Base-by-base conservation (phyloP, 352 stramenopile species). In the Sclerospora graminicola region DNA sequence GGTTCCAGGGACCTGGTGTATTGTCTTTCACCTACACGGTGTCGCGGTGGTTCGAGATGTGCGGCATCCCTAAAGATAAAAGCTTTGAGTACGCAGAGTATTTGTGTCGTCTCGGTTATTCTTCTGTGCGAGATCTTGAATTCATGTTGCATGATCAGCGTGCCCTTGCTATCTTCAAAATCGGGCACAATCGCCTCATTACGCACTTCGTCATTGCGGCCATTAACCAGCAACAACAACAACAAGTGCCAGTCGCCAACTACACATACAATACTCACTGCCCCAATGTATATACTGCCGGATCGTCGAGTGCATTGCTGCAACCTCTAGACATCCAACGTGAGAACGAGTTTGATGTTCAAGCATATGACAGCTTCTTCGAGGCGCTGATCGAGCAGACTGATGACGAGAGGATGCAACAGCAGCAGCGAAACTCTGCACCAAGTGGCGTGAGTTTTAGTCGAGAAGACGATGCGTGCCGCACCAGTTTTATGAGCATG, bases 41-140 rank as follows among this genome's bases (percentile, higher is more conserved):
- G 48, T 81, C 71, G 26, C 59, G 65, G 23, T 87, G 75, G 75
- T 54, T 87, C 27, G 54, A 68, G 47, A 54, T 64, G 7, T 83
- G 75, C 49, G 45, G 57, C 27, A 71, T 87, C 40, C 65, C 75
- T 5, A 61, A 62, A 23, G 41, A 52, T 15, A 56, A 45, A 29
- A 62, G 62, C 28, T 72, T 65, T 40, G 44, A 76, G 49, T 87
- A 87, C 54, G 63, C 67, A 13, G 71, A 81, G 40, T 57, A 62
- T 15, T 51, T 87, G 4, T 65, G 66, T 27, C 73, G 57, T 39
- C 59, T 76, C n/a, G 71, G 71, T 13, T 84, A 84, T 51, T 61
- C 75, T 27, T 50, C 45, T 20, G 62, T 82, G 26, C 57, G 57
- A n/a, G 68, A 84, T 16, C 59, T 86, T 29, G 66, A 81, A 46